Evolutionary conservation across 164 flowering plant species (phyloP), one percentile per base, ranked within the genome.

Genomic region (Piper longum): DNA sequence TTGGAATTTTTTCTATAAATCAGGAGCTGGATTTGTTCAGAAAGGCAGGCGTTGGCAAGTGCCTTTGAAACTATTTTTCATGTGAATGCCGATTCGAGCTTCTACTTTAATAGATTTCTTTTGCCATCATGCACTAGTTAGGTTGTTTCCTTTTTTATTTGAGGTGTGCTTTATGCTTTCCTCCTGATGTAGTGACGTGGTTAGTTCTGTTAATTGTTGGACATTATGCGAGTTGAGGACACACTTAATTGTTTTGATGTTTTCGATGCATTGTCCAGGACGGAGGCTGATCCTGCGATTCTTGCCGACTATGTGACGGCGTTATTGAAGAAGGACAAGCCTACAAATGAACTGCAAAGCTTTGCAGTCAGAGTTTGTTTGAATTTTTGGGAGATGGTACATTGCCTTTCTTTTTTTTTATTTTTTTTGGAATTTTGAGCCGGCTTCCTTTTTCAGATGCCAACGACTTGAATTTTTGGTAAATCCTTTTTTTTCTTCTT

Each of bases 381-480:
- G 78, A 72, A 41, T 76, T 76, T 72, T 61, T 76, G 57, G 78
- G 78, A 59, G 67, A 76, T 17, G 75, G 78, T 76, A 70, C 60
- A 70, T 6, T 5, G 12, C 26, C 13, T 41, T 45, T 60, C 40
- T 62, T 39, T 55, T 54, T 52, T 54, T 59, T 3, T 54, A 14
- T n/a, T 44, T 42, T 42, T 60, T 13, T 62, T 42, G 41, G 36
- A 18, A 40, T 14, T 56, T 44, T 62, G 52, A 8, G 39, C 19
- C 48, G 1, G 11, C 26, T 13, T 0, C 17, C 17, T 4, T 17
- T 8, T 16, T 56, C 0, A 7, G 59, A 16, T 56, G 59, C 0
- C 6, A 16, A 19, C 36, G 2, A 26, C 36, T 26, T 26, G 36
- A 16, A 19, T 16, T 61, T 16, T 17, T 16, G 6, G 16, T 0